These are phyloP conservation scores for Chaetomium tenue DNA, from an alignment of 495 filamentous ascomycete genomes.

Conservation along the genomic window DNA sequence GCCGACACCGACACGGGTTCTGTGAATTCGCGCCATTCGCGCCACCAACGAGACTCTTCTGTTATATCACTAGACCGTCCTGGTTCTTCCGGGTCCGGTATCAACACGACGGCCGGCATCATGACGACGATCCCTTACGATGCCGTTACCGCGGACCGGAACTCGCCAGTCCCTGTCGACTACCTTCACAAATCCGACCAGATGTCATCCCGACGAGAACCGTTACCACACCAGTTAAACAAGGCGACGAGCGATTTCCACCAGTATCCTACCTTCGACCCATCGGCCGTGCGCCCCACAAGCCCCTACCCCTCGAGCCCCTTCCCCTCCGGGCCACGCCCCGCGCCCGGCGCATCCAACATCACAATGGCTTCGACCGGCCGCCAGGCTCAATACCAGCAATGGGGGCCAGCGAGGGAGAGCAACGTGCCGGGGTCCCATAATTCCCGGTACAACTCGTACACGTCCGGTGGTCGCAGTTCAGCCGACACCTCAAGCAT, in stretches of 20 bases:
- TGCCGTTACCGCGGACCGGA: slow-evolving; percentile 61
- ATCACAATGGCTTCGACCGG: slow-evolving; percentile 69
- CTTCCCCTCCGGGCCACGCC: slow-evolving; percentile 65
- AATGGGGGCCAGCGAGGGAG: slow-evolving; percentile 64
- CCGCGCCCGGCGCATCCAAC: slow-evolving; percentile 63
- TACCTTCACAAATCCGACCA: slow-evolving; percentile 71
- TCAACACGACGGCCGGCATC: slow-evolving; percentile 78
- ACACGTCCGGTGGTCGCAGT: slow-evolving; percentile 48
- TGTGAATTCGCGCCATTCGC: slow-evolving; percentile 69
- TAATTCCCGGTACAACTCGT: slow-evolving; percentile 63
- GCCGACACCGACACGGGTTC: slow-evolving; percentile 55
- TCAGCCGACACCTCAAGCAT: slow-evolving; percentile 48
- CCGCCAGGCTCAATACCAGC: slow-evolving; percentile 68
- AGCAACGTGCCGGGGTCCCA: slow-evolving; percentile 50
- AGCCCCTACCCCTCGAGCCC: slow-evolving; percentile 35
- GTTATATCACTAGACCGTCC: slow-evolving; percentile 68
- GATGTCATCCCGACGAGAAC: slow-evolving; percentile 62
- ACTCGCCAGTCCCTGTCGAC: slow-evolving; percentile 71
- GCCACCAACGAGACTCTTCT: slow-evolving; percentile 79
- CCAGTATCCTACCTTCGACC: slow-evolving; percentile 79
- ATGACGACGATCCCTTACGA: slow-evolving; percentile 92
- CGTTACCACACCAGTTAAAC: slow-evolving; percentile 76
- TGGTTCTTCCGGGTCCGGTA: slow-evolving; percentile 46
- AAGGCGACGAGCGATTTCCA: slow-evolving; percentile 78
- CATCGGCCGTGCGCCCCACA: slow-evolving; percentile 45